Conservation (phyloP, 495 filamentous ascomycete species). For the Penicillium arizonense region DNA sequence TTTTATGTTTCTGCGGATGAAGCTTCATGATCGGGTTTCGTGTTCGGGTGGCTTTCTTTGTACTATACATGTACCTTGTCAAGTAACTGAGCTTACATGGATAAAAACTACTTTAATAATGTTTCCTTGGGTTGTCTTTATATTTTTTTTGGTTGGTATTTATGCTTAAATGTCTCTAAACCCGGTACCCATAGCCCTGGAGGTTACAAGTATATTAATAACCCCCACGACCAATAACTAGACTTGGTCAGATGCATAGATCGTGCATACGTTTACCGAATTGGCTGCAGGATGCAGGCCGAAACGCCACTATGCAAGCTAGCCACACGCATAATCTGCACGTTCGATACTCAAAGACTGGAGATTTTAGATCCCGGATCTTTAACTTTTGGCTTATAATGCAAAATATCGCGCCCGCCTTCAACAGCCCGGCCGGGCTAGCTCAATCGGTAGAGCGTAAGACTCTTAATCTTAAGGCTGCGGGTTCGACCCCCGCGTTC, state of each 20-base stretch:
- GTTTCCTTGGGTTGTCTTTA: no score
- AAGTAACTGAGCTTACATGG: no score
- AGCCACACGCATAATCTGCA: background rate
- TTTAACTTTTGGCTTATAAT: no score
- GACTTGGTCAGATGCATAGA: background rate
- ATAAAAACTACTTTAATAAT: no score
- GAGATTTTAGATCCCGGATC: no score
- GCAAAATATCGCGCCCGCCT: background rate
- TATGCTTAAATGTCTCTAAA: no score
- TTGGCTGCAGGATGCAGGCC: background rate
- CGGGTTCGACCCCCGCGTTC: conserved; percentile 58
- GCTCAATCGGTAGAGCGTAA: conserved; percentile 61
- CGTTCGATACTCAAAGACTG: no score
- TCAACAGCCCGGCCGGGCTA: conserved; percentile 43
- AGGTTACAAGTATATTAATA: no score
- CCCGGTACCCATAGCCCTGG: no score
- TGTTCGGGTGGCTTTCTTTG: background rate
- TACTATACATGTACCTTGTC: no score
- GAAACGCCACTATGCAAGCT: background rate
- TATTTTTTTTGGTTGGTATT: no score
- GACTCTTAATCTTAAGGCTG: conserved; percentile 62
- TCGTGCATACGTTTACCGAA: background rate
- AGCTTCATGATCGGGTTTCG: background rate
- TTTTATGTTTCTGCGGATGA: conserved; percentile 36
- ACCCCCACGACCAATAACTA: no score